Percentiles rank a stretch among this genome's conserved stretches.
These are phyloP conservation scores for Cynanchum wilfordii DNA, from an alignment of 257 asterid species.

Conservation along the genomic window DNA sequence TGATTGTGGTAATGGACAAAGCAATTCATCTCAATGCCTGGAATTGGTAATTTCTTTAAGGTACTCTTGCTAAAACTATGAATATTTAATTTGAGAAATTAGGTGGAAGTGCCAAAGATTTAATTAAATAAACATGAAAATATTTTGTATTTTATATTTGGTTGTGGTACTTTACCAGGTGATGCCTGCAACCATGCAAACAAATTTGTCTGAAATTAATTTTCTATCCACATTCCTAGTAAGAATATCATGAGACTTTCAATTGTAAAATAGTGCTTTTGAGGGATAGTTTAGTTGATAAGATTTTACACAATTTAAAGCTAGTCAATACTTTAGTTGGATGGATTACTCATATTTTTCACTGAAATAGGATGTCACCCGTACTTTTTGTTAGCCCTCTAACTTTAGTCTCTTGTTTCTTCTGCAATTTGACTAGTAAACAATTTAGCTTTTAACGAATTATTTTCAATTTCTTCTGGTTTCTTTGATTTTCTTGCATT, in stretches of 20 bases:
- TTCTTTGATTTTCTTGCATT: neutral
- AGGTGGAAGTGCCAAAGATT: neutral
- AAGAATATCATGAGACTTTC: neutral
- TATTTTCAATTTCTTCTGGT: neutral
- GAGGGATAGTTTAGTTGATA: neutral
- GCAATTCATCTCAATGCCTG: neutral
- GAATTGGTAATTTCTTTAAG: neutral
- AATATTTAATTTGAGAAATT: neutral
- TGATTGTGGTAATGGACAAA: neutral
- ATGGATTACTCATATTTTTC: neutral
- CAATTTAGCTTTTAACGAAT: neutral
- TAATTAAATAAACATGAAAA: neutral
- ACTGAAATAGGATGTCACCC: neutral
- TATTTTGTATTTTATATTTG: neutral
- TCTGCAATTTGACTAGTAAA: neutral
- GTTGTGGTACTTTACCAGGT: neutral
- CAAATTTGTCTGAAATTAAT: neutral
- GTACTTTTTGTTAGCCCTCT: neutral
- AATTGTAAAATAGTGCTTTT: neutral
- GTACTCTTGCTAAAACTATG: neutral
- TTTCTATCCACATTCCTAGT: neutral
- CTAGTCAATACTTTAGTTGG: neutral
- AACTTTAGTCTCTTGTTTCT: neutral
- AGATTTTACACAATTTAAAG: neutral
- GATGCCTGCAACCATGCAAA: neutral